Evolutionary conservation across 768 basidiomycete species (phyloP).

Genomic region (Symmetrospora coprosmae): DNA sequence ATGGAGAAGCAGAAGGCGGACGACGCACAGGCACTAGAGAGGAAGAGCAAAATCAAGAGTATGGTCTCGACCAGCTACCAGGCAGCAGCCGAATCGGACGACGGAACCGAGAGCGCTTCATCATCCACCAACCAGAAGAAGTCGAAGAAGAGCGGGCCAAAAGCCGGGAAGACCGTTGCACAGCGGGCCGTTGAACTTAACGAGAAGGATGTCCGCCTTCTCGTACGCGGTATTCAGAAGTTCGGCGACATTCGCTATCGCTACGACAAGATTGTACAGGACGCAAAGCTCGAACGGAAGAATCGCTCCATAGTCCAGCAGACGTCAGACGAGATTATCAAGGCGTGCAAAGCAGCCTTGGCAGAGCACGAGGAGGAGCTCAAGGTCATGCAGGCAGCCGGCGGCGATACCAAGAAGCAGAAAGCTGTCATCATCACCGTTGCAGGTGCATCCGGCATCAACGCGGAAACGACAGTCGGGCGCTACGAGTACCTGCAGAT

Average conservation of each 20-base stretch:
- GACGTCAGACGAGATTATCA: slow-evolving; percentile 81
- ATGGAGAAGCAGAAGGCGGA: slow-evolving; percentile 54
- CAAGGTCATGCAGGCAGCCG: slow-evolving; percentile 64
- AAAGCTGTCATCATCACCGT: slow-evolving; percentile 89
- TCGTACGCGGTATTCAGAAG: slow-evolving; percentile 84
- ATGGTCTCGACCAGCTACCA: slow-evolving; percentile 13
- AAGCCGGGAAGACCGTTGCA: slow-evolving; percentile 72
- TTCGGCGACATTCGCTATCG: slow-evolving; percentile 95
- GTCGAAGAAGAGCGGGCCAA: slow-evolving; percentile 37
- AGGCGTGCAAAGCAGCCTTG: slow-evolving; percentile 66
- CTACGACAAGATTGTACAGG: slow-evolving; percentile 78
- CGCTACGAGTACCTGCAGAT: slow-evolving; percentile 77
- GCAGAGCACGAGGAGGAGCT: slow-evolving; percentile 52
- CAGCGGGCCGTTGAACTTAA: slow-evolving; percentile 94
- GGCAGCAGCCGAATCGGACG: slow-evolving; percentile 52
- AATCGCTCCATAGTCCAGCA: slow-evolving; percentile 82
- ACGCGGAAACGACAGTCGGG: slow-evolving; percentile 90
- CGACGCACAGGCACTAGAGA: slow-evolving; percentile 52
- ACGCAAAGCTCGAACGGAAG: slow-evolving; percentile 83
- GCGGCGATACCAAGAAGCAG: slow-evolving; percentile 81
- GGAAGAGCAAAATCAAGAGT: slow-evolving; percentile 39
- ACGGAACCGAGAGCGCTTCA: no score
- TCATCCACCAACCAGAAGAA: slow-evolving; percentile 43
- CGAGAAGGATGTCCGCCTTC: slow-evolving; percentile 87
- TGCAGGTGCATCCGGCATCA: slow-evolving; percentile 79